Evolutionary conservation across 139 green algal genomes (phyloP), one percentile per base, ranked within the genome.

Genomic region (Chlamydomonas sp.): DNA sequence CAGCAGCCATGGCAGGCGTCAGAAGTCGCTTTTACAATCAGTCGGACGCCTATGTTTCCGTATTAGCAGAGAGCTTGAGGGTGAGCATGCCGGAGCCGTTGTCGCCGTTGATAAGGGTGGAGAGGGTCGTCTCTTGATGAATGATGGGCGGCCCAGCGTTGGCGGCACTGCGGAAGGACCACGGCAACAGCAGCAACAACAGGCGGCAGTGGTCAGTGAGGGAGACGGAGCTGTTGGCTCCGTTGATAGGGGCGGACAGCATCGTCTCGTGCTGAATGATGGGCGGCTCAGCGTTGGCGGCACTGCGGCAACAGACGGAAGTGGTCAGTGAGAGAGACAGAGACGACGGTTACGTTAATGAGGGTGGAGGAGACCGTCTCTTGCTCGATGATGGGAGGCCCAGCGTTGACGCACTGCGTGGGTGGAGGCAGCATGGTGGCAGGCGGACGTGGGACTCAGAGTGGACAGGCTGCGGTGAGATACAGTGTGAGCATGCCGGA

Each of bases 401-500:
- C n/a, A n/a, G n/a, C n/a, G n/a, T n/a, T n/a, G n/a, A n/a, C n/a
- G n/a, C n/a, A n/a, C n/a, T n/a, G n/a, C n/a, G n/a, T n/a, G n/a
- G n/a, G n/a, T n/a, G n/a, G n/a, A n/a, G n/a, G n/a, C n/a, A n/a
- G n/a, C n/a, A n/a, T n/a, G n/a, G n/a, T n/a, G n/a, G n/a, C n/a
- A n/a, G n/a, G n/a, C n/a, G n/a, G n/a, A n/a, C n/a, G n/a, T n/a
- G n/a, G n/a, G n/a, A n/a, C n/a, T n/a, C n/a, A n/a, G n/a, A n/a
- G n/a, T n/a, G n/a, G n/a, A n/a, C n/a, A n/a, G n/a, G n/a, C n/a
- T n/a, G 8, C 39, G 10, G 13, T n/a, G 39, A 82, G 74, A 33
- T 81, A 28, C 43, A 94, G 71, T 1, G 86, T 83, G 28, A 92
- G 49, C 83, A 94, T 94, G 48, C 88, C 88, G 0, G 76, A 61